Evolutionary conservation across 352 stramenopile species (phyloP).

Genomic region (Phytopythium cucurbitacearum): DNA sequence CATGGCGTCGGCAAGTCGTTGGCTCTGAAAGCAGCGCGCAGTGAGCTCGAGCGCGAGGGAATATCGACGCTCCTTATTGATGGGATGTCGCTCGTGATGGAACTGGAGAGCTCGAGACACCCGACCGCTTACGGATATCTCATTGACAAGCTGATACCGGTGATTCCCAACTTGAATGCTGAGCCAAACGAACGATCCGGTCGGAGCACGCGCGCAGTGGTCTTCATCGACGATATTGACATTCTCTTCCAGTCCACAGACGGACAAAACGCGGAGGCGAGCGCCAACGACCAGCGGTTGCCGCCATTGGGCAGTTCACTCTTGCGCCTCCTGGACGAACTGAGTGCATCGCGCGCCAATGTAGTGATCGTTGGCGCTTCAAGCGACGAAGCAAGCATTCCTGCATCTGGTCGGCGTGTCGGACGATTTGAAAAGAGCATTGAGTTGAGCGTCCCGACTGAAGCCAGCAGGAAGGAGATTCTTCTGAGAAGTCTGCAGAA

Average conservation of each 20-base stretch:
- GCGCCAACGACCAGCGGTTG: constrained; percentile 22
- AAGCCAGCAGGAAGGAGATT: constrained; percentile 47
- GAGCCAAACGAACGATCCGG: not conserved
- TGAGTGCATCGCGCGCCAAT: constrained; percentile 18
- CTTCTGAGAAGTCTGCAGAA: constrained; percentile 33
- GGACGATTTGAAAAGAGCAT: constrained; percentile 57
- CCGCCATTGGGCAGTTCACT: constrained; percentile 57
- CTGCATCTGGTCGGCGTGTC: constrained; percentile 32
- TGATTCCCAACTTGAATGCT: constrained; percentile 16
- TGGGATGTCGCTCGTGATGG: constrained; percentile 56
- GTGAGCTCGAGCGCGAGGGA: constrained; percentile 14
- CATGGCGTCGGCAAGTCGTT: constrained; percentile 66
- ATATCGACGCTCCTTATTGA: constrained; percentile 23
- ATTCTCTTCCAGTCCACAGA: constrained; percentile 49
- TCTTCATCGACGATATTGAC: constrained; percentile 72
- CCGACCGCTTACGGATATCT: constrained; percentile 63
- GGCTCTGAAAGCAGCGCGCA: constrained; percentile 22
- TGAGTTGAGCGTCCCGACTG: constrained; percentile 60
- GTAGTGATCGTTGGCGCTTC: constrained; percentile 53
- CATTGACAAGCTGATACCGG: constrained; percentile 25
- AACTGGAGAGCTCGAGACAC: constrained; percentile 33
- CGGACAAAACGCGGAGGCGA: constrained; percentile 22
- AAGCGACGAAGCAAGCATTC: constrained; percentile 32
- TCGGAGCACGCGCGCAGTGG: constrained; percentile 14
- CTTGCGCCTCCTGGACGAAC: constrained; percentile 51